A percentile compares a stretch with the other conserved stretches of the same genome.
phyloP scores from a whole-genome alignment of 345 rosid species.

The Pistacia atlantica region DNA sequence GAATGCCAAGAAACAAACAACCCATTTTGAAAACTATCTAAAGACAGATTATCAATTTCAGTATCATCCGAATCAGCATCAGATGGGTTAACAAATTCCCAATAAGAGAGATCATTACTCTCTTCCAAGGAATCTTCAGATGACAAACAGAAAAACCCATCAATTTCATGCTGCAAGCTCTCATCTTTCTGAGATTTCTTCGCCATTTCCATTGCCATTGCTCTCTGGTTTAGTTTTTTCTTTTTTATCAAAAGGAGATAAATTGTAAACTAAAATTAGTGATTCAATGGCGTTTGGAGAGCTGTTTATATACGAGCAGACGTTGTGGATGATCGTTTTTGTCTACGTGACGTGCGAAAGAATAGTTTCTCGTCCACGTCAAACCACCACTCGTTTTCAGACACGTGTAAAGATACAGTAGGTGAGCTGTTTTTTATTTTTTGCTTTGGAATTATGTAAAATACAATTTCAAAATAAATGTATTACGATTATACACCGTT shows the following conservation, averaged over 20 bases:
- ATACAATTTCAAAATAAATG: no score
- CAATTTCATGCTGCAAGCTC: constrained; percentile 9
- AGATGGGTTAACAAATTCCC: constrained; percentile 44
- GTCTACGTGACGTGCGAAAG: background rate
- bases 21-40: background rate
- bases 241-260: background rate
- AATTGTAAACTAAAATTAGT: background rate
- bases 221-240: background rate
- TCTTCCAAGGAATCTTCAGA: constrained; percentile 1
- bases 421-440: no score
- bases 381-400: background rate
- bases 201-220: background rate
- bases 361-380: background rate
- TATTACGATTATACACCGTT: no score
- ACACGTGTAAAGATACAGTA: background rate
- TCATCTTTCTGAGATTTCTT: background rate
- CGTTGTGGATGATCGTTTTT: no score
- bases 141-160: constrained; percentile 14
- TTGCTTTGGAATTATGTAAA: no score
- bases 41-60: constrained; percentile 5
- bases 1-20: constrained; percentile 27
- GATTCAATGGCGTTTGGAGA: no score
- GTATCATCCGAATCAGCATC: constrained; percentile 27
- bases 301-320: background rate
- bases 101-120: constrained; percentile 26